A percentile compares a stretch with the other conserved stretches of the same genome.
Evolutionary conservation across 345 rosid genomes (phyloP).

Genomic region (Camelina laxa): DNA sequence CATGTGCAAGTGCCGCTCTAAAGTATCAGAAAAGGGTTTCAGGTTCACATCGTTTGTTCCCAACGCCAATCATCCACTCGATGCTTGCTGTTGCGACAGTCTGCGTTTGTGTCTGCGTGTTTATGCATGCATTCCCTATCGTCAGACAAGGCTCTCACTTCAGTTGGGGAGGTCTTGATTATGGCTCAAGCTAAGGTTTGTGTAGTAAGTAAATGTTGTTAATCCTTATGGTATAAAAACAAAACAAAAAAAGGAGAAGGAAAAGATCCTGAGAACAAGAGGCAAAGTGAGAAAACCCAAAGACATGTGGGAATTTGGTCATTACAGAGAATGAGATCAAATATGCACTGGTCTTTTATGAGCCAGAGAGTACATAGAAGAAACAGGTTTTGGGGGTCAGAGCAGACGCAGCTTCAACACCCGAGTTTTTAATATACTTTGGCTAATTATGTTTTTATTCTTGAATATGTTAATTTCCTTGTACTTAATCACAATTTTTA

Average conservation of each 20-base stretch:
- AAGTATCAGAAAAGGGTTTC: conserved; percentile 52
- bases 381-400: not conserved
- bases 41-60: conserved; percentile 66
- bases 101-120: conserved; percentile 88
- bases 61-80: conserved; percentile 71
- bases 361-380: conserved; percentile 24
- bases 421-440: not conserved
- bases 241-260: too few relatives aligned
- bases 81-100: conserved; percentile 88
- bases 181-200: conserved; percentile 52
- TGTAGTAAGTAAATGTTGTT: too few relatives aligned
- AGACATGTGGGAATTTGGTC: not conserved
- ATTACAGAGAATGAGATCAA: conserved; percentile 6
- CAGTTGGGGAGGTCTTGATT: conserved; percentile 76
- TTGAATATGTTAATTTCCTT: conserved; percentile 9
- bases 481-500: not conserved
- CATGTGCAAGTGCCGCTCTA: conserved; percentile 60
- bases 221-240: too few relatives aligned
- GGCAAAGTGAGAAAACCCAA: not conserved
- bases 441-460: conserved; percentile 21
- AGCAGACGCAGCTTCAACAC: conserved; percentile 22
- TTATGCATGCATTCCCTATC: conserved; percentile 65
- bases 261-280: not conserved
- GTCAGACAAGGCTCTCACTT: conserved; percentile 68
- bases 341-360: not conserved